These are phyloP conservation scores for Heliophila coronopifolia DNA, from an alignment of 441 rosid genomes.

Conservation along the genomic window DNA sequence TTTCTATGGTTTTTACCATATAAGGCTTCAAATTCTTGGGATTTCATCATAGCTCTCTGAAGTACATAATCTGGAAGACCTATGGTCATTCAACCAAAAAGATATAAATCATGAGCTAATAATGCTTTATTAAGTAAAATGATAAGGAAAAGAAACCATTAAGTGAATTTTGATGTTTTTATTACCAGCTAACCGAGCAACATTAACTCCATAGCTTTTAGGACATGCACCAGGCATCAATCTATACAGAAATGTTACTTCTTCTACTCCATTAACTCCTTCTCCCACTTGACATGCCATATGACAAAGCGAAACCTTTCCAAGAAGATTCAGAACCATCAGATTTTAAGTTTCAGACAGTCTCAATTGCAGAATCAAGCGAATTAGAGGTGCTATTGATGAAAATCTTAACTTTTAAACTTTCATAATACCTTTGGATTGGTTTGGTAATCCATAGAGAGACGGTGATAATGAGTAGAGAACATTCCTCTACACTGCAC, in stretches of 20 bases:
- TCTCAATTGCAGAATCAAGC: background rate
- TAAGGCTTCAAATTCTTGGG: slow-evolving; percentile 61
- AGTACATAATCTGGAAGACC: slow-evolving; percentile 76
- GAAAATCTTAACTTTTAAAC: too few relatives aligned
- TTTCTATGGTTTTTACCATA: slow-evolving; percentile 40
- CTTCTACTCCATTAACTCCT: slow-evolving; percentile 59
- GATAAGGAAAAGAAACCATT: background rate
- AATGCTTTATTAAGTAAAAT: background rate
- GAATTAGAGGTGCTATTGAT: too few relatives aligned
- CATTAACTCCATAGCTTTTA: slow-evolving; percentile 94
- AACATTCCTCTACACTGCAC: slow-evolving; percentile 91
- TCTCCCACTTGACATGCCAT: slow-evolving; percentile 90
- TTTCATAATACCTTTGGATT: slow-evolving; percentile 52
- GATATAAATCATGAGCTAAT: background rate
- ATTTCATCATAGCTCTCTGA: slow-evolving; percentile 58
- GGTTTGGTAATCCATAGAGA: slow-evolving; percentile 65
- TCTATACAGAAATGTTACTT: slow-evolving; percentile 86
- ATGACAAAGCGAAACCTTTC: slow-evolving; percentile 83
- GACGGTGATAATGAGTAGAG: slow-evolving; percentile 91
- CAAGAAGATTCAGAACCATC: background rate
- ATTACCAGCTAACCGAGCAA: slow-evolving; percentile 97
- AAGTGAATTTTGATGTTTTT: slow-evolving; percentile 18
- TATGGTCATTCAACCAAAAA: slow-evolving; percentile 30
- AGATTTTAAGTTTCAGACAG: slow-evolving; percentile 1
- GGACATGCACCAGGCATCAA: slow-evolving; percentile 84